These are phyloP conservation scores for Pelargonium fulgidum DNA, from an alignment of 441 rosid genomes.

Conservation along the genomic window DNA sequence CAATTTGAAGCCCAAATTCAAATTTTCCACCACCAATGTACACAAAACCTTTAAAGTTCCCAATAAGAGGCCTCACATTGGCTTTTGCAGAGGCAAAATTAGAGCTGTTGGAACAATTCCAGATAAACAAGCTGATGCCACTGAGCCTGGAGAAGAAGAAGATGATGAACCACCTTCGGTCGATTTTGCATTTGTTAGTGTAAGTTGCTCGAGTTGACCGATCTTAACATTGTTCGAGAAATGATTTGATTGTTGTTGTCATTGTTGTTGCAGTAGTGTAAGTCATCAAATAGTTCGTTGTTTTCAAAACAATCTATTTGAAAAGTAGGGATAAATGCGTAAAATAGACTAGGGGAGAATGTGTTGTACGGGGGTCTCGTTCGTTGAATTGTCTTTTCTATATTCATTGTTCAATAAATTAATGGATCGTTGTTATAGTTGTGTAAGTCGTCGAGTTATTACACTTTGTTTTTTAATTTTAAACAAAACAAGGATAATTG, in stretches of 20 bases:
- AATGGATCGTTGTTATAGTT: too few species aligned
- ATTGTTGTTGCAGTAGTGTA: not conserved
- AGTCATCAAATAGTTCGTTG: too few species aligned
- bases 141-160: conserved; percentile 12
- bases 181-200: conserved; percentile 75
- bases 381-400: too few species aligned
- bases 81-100: conserved; percentile 26
- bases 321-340: not conserved
- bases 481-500: too few species aligned
- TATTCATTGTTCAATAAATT: too few species aligned
- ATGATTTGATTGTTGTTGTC: not conserved
- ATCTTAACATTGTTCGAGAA: too few species aligned
- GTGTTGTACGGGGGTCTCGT: too few species aligned
- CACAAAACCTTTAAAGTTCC: conserved; percentile 18
- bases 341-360: too few species aligned
- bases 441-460: too few species aligned
- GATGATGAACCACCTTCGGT: conserved; percentile 50
- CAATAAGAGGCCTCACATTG: conserved; percentile 15
- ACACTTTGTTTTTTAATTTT: too few species aligned
- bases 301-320: not conserved
- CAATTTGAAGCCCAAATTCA: conserved; percentile 19
- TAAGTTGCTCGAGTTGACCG: conserved; percentile 25
- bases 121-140: conserved; percentile 25
- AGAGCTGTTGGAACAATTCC: conserved; percentile 50
- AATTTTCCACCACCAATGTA: conserved; percentile 14